Evolutionary conservation across 163 green algal genomes (phyloP), one percentile per base, ranked within the genome.

Genomic region (Prototheca wickerhamii): DNA sequence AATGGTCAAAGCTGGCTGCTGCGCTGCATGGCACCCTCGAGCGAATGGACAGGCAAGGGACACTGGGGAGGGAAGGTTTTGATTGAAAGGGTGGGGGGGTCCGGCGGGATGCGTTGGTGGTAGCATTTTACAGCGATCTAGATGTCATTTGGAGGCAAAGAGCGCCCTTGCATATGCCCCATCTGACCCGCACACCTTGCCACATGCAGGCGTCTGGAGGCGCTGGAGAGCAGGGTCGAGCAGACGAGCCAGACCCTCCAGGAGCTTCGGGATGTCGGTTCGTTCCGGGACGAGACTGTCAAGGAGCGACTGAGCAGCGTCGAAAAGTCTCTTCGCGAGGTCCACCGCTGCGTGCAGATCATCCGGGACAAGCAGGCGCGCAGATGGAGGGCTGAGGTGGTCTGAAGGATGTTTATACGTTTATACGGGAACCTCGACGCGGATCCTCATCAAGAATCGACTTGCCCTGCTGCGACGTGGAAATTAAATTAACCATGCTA

Each of bases 331-430:
- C 40, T 83, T 23, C 64, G 61, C 8, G 76, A 82, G 50, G 62
- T 85, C 25, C 60, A 71, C 21, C 67, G 78, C 25, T 61, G 63
- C 7, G 72, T 85, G 34, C 78, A 85, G 60, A 73, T 85, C 26
- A 59, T 85, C 6, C 60, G 78, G 5, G 78, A 85, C 63, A 75
- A 67, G 61, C 71, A 79, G 65, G 78, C 81, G 63, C 64, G 82
- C 32, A 66, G 66, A 28, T 68, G 75, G n/a, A 75, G 75, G 8
- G 58, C 72, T 15, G 72, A 71, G 17, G 78, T 83, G 66, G 60
- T 86, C 52, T 57, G 67, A n/a, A 79, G 79, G 63, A 56, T 83
- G 49, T 37, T 67, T 1, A 35, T n/a, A 5, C 46, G 26, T 12
- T 54, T 18, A 5, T n/a, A n/a, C n/a, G n/a, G n/a, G n/a, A n/a